Evolutionary conservation across 176 grass and related monocot genomes (phyloP).

Genomic region (Paspalum vaginatum): DNA sequence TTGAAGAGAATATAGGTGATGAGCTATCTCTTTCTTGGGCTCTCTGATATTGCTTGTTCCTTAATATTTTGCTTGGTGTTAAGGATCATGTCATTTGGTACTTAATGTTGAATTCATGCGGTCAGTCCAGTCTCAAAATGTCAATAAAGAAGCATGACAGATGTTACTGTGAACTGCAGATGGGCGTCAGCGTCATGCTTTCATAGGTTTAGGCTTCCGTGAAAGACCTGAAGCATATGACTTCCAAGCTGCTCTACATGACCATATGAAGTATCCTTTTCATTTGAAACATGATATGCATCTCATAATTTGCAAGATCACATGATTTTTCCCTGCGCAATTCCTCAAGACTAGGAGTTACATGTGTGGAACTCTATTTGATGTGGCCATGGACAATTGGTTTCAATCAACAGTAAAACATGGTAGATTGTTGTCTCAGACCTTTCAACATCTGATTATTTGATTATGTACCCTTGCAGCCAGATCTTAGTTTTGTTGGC

Average conservation of each 20-base stretch:
- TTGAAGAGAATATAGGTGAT: slow-evolving; percentile 95
- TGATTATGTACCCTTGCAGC: background rate
- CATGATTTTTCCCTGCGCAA: slow-evolving; percentile 5
- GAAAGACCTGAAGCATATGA: slow-evolving; percentile 99
- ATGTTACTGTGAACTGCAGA: slow-evolving; percentile 47
- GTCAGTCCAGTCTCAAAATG: background rate
- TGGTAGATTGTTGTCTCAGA: background rate
- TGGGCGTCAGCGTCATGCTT: slow-evolving; percentile 91
- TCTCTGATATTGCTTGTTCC: slow-evolving; percentile 1
- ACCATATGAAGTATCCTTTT: slow-evolving; percentile 97
- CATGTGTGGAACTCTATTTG: slow-evolving; percentile 3
- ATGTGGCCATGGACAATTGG: background rate
- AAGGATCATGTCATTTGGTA: slow-evolving; percentile 32
- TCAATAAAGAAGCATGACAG: slow-evolving; percentile 24
- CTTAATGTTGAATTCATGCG: slow-evolving; percentile 11
- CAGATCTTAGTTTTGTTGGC: slow-evolving; percentile 18
- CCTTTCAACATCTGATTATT: background rate
- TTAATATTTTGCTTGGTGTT: slow-evolving; percentile 26
- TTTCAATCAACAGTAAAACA: background rate
- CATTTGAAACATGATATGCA: slow-evolving; percentile 29
- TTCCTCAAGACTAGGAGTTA: slow-evolving; percentile 3
- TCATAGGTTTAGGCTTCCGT: slow-evolving; percentile 95
- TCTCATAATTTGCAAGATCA: background rate
- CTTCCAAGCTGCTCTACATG: slow-evolving; percentile 98
- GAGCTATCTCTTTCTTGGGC: slow-evolving; percentile 25